Evolutionary conservation across 345 rosid species (phyloP), one percentile per base, ranked within the genome.

Genomic region (Lumnitzera littorea): DNA sequence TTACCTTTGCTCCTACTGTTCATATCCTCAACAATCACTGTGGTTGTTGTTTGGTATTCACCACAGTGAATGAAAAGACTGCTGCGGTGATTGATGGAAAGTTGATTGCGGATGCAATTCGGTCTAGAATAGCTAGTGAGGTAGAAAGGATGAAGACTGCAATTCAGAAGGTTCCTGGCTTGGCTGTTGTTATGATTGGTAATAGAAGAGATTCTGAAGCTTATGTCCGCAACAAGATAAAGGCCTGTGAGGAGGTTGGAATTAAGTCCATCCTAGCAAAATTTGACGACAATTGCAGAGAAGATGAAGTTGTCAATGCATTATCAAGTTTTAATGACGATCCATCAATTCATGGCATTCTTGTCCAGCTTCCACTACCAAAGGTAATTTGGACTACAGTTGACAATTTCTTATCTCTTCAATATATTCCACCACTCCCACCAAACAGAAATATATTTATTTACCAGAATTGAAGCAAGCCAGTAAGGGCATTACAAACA

Each of bases 351-450:
- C 94, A 92, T 46, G 98, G 98, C 53, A 70, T 89, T 78, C 96
- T 89, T 25, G 91, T 89, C 62, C 97, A 92, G 75, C 97, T 92
- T 80, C 96, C 98, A 74, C 66, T 92, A 64, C 96, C 96, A 46
- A 82, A 80, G 80, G 95, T 92, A 78, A 80, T 73, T 75, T 75
- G 43, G 43, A 36, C 11, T 7, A 5, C 10, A 7, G 9, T 36
- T 7, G 10, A 36, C 43, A 36, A 53, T 55, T 36, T 52, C 51
- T 13, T 23, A 25, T 20, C 43, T 63, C 20, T 63, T 15, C 48
- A 53, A 14, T 10, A 62, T 4, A 53, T 43, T 31, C 55, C 1
- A 5, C 43, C 7, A 9, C 10, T 36, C 43, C 43, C 1, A 36
- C 43, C 10, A 36, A 36, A 36, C 11, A 9, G 43, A 36, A 36